Evolutionary conservation across 257 asterid genomes (phyloP), one percentile per base, ranked within the genome.

Genomic region (Cruciata laevipes): DNA sequence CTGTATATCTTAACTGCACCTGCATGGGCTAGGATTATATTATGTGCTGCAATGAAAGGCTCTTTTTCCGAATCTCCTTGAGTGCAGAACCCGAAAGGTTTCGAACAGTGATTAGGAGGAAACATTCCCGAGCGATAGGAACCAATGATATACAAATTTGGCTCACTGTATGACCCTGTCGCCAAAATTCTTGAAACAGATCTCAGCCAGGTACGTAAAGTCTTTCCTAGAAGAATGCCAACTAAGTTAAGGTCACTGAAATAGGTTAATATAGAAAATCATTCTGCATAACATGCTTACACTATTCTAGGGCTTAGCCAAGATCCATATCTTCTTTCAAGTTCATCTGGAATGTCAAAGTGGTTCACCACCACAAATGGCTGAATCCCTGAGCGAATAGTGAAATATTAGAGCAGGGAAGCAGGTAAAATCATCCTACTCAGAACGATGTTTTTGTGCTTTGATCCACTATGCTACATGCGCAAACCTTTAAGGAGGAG

Each of bases 401-500:
- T 1, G 21, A 21, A 0, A 62, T 2, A 30, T 14, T 61, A n/a
- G 40, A 9, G 13, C 10, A 27, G 35, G 40, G 21, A 59, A 59
- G 14, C 21, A 21, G 7, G 38, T 33, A 33, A 7, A 33, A 33
- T 4, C 38, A 33, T 33, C 38, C 38, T 23, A 3, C 33, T 24
- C 0, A 52, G 12, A 20, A 20, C 20, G 25, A 53, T 18, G 27
- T 53, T 53, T 53, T 53, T 20, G 7, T 20, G 25, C 1, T 20
- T 1, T 5, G 7, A n/a, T 63, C 32, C 53, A 35, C 11, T 2
- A 35, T 13, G 14, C 13, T 3, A 35, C 44, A 18, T 27, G 16
- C 6, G 21, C 60, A 16, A 27, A 79, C 89, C 92, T 82, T 71
- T 83, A 7, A 33, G 76, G 24, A 82, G 76, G 61, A 87, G 95